Conservation (phyloP, 75 land plant genomes). For the Pinus albicaulis region DNA sequence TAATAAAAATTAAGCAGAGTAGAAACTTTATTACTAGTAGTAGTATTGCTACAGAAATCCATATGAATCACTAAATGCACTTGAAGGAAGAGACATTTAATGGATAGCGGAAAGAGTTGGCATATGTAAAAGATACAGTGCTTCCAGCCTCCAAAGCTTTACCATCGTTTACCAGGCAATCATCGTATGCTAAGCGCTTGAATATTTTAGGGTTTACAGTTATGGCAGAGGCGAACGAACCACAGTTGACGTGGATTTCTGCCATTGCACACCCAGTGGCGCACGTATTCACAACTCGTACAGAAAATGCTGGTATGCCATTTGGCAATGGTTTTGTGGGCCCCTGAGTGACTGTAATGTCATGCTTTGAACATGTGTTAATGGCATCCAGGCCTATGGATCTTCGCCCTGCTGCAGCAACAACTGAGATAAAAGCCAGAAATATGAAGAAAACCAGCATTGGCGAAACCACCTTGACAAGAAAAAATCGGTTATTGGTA, state of each 20-base stretch:
- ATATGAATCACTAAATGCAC: not conserved
- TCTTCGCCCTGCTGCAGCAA: too few relatives aligned
- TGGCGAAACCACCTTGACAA: too few relatives aligned
- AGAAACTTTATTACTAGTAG: too few relatives aligned
- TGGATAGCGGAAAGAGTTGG: conserved; percentile 41
- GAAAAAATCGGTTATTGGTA: too few relatives aligned
- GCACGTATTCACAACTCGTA: conserved; percentile 41
- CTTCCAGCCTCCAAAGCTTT: conserved; percentile 29
- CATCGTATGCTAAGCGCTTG: conserved; percentile 30
- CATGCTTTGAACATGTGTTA: conserved; percentile 33
- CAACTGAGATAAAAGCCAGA: too few relatives aligned
- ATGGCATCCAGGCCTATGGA: too few relatives aligned
- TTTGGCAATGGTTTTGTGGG: conserved; percentile 28
- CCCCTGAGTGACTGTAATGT: conserved; percentile 35
- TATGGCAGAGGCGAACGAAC: conserved; percentile 45
- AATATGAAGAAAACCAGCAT: too few relatives aligned
- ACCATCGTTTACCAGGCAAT: conserved; percentile 46
- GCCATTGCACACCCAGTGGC: conserved; percentile 31
- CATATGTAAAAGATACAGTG: conserved; percentile 37
- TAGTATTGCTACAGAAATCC: too few relatives aligned
- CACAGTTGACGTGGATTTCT: conserved; percentile 35
- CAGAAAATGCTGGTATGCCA: conserved; percentile 43
- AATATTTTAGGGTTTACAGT: conserved; percentile 37
- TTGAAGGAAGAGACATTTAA: conserved; percentile 24
- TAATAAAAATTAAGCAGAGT: too few relatives aligned